Evolutionary conservation across 73 alveolate genomes (phyloP), one percentile per base, ranked within the genome.

Genomic region (Uronychia setigera): DNA sequence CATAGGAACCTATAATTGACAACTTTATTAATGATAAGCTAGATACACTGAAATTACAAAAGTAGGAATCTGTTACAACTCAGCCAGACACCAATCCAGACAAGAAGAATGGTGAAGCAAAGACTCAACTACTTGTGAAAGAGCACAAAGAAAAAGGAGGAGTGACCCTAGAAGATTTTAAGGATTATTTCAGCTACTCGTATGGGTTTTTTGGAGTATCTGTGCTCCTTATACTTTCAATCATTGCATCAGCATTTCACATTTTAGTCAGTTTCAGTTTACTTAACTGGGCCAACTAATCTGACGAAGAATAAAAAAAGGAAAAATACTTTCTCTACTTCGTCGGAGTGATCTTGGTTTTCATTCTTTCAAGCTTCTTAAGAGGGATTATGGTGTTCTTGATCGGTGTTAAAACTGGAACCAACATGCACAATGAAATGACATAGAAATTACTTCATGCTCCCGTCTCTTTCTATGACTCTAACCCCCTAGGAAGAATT

Each of bases 401-500:
- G 5, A 1, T 80, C 1, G 35, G 86, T 26, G 46, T 82, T 60
- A 32, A 29, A 34, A 28, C 59, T 9, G 31, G 78, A 14, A 60
- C 32, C 29, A 74, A 32, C 58, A 14, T 82, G 1, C 89, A 82
- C 33, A 82, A 60, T 5, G 28, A 60, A 33, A 82, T 82, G 89
- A 60, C 78, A 27, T 60, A 80, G 89, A 60, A 29, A 0, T 19
- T 82, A 27, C 13, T 82, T 26, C 0, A 83, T 32, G 46, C 89
- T n/a, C 83, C 89, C 11, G 83, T 82, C 26, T 25, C 29, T 0
- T 97, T 92, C 93, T 97, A 88, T 86, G 98, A 97, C 82, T 79
- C 91, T 31, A 93, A 92, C 35, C 97, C 98, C 32, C 59, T 93
- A 32, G 99, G 99, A 25, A 88, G 96, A 74, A 87, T 97, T 31